A percentile compares a stretch with the other conserved stretches of the same genome.
Evolutionary conservation across 768 basidiomycete genomes (phyloP).

Genomic region (Macrolepiota albuminosa): DNA sequence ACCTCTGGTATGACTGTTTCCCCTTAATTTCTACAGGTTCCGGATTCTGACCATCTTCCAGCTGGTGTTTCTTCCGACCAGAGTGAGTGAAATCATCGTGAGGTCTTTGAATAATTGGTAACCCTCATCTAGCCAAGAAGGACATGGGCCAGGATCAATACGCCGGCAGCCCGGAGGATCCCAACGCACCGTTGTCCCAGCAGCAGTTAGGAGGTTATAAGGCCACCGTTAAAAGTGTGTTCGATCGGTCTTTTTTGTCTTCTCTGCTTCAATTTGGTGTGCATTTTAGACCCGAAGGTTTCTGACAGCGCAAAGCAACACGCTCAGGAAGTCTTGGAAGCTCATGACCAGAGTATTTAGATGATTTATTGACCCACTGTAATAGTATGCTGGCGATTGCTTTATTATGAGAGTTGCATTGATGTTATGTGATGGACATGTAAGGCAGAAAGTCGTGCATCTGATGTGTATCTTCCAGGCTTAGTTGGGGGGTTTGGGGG

Average conservation of each 20-base stretch:
- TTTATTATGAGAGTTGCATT: too few species aligned
- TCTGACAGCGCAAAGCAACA: constrained; percentile 17
- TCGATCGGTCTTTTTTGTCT: neutral
- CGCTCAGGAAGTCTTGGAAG: neutral
- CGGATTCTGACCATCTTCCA: neutral
- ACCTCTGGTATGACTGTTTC: neutral
- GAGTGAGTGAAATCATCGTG: accelerated
- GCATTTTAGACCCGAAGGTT: constrained; percentile 16
- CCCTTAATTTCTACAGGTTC: accelerated
- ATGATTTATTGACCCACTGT: neutral
- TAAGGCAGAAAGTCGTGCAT: too few species aligned
- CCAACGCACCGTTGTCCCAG: neutral
- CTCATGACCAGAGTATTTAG: neutral
- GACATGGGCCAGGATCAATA: neutral
- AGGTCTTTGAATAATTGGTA: accelerated
- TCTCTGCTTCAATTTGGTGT: too few species aligned
- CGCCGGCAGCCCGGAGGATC: neutral
- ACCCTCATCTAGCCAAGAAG: neutral
- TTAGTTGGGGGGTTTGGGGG: too few species aligned
- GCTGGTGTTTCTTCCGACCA: neutral
- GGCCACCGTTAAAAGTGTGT: constrained; percentile 22
- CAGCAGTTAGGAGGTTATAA: constrained; percentile 24
- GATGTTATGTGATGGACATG: too few species aligned
- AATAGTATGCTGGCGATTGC: too few species aligned
- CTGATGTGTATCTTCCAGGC: too few species aligned